phyloP scores from a whole-genome alignment of 2,329 filamentous ascomycete species.

The Colletotrichum agaves region DNA sequence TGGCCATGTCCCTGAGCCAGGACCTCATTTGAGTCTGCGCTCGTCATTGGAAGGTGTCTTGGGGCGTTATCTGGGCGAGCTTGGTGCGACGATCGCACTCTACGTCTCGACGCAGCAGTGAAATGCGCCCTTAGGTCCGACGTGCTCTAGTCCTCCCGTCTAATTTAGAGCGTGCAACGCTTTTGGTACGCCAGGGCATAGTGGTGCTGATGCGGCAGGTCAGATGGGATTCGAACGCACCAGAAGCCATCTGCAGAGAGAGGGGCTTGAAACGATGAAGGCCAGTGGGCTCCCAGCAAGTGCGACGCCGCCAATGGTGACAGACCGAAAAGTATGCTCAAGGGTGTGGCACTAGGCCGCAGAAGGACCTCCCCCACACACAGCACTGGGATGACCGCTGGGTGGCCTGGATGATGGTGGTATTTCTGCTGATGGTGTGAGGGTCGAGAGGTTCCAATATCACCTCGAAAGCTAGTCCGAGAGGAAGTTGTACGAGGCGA shows the following conservation, averaged over 20 bases:
- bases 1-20: slow-evolving; percentile 5
- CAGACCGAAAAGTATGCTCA: neutral
- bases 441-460: slow-evolving; percentile 11
- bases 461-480: neutral
- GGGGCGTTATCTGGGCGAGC: slow-evolving; percentile 4
- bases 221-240: slow-evolving; percentile 18
- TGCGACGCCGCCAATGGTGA: slow-evolving; percentile 13
- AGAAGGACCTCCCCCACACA: neutral
- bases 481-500: neutral
- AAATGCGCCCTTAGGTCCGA: neutral
- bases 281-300: slow-evolving; percentile 10
- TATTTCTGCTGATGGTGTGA: neutral
- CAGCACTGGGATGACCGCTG: neutral
- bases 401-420: neutral
- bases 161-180: slow-evolving; percentile 33
- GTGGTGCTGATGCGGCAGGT: slow-evolving; percentile 17
- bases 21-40: slow-evolving; percentile 15
- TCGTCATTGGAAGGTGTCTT: slow-evolving; percentile 10
- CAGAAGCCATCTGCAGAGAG: slow-evolving; percentile 14
- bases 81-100: slow-evolving; percentile 14
- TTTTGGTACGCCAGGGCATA: slow-evolving; percentile 15
- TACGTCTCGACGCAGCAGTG: slow-evolving; percentile 24
- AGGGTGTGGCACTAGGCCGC: slow-evolving; percentile 6
- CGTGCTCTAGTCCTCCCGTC: slow-evolving; percentile 17
- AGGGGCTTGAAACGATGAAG: slow-evolving; percentile 22